A percentile compares a stretch with the other conserved stretches of the same genome.
phyloP scores from a whole-genome alignment of 345 rosid genomes.

The Syzygium oleosum region DNA sequence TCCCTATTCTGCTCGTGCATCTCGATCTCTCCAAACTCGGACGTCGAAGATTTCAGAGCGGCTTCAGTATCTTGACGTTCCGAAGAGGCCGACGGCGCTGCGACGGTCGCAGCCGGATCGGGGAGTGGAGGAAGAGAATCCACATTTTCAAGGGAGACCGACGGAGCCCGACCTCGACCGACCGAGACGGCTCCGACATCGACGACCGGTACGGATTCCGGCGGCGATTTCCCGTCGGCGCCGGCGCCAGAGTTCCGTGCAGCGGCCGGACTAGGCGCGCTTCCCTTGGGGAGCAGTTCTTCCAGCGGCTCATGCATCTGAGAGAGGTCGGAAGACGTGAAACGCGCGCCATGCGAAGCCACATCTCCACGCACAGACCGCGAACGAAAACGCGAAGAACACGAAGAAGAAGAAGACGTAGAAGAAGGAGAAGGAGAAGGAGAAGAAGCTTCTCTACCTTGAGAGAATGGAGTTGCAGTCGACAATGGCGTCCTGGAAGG shows the following conservation, averaged over 20 bases:
- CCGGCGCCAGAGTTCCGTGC: neutral
- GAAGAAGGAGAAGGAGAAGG: fast-evolving
- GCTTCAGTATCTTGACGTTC: neutral
- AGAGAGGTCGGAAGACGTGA: neutral
- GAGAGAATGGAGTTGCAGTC: neutral
- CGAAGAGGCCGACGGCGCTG: neutral
- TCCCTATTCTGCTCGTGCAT: neutral
- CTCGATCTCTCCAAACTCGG: neutral
- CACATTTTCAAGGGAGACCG: neutral
- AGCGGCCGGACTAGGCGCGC: neutral
- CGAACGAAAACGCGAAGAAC: neutral
- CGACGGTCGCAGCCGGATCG: neutral
- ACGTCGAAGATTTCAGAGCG: neutral
- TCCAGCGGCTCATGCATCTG: neutral
- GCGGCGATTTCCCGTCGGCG: neutral
- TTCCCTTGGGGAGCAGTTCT: neutral
- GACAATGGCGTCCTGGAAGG: neutral
- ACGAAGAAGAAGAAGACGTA: neutral
- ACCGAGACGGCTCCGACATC: neutral
- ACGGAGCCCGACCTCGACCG: neutral
- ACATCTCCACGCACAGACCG: neutral
- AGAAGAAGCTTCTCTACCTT: too few species aligned
- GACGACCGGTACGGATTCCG: neutral
- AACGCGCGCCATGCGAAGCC: neutral
- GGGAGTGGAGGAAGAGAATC: neutral